phyloP scores from a whole-genome alignment of 306 rosid genomes.

The Herpetospermum pedunculosum region DNA sequence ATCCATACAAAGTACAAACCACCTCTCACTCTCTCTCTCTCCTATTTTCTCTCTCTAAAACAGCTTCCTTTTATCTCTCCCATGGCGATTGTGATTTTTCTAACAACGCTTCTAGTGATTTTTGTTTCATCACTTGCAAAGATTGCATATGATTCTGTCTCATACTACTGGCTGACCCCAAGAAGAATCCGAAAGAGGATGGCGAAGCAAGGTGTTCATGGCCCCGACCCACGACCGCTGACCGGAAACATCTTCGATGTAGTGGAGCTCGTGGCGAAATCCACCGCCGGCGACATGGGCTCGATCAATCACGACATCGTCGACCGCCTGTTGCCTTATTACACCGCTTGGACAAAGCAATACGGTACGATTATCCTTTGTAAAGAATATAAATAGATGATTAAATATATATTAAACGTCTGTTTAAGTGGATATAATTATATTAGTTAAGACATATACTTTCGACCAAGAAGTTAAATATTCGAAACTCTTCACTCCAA shows the following conservation, averaged over 20 bases:
- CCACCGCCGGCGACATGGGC: conserved; percentile 66
- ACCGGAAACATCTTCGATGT: conserved; percentile 69
- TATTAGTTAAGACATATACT: too few species aligned
- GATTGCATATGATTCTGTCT: conserved; percentile 34
- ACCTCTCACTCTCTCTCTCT: conserved; percentile 6
- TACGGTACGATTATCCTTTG: too few species aligned
- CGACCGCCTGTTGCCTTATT: conserved; percentile 75
- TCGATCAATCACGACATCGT: conserved; percentile 71
- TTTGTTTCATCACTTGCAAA: conserved; percentile 24
- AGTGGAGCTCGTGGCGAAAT: conserved; percentile 39
- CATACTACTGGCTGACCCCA: conserved; percentile 57
- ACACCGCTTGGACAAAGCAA: conserved; percentile 58
- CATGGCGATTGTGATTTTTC: conserved; percentile 32
- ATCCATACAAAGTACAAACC: background rate
- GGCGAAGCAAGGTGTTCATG: conserved; percentile 82
- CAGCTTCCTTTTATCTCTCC: background rate
- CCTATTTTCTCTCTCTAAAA: background rate
- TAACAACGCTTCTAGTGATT: conserved; percentile 17
- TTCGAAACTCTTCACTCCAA: too few species aligned
- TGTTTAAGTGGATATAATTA: too few species aligned
- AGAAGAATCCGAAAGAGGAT: conserved; percentile 55
- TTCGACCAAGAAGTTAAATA: too few species aligned
- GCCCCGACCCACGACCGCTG: conserved; percentile 61
- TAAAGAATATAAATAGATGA: too few species aligned
- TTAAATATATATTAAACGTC: too few species aligned